A percentile compares a stretch with the other conserved stretches of the same genome.
Evolutionary conservation across 345 rosid genomes (phyloP).

Genomic region (Hibiscus syriacus): DNA sequence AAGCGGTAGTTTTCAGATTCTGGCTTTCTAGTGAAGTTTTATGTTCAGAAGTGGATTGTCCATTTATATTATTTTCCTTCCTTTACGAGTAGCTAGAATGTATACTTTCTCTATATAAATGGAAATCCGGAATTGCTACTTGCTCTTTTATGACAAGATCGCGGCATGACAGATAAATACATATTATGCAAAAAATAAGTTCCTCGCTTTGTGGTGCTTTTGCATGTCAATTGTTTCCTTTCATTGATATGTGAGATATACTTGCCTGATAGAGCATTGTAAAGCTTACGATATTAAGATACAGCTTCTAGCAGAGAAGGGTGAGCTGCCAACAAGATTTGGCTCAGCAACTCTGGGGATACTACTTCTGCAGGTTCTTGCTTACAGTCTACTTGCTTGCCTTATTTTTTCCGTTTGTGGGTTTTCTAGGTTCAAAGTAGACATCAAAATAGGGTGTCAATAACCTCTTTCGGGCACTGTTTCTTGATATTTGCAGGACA

Average conservation of each 20-base stretch:
- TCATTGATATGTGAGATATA: not conserved
- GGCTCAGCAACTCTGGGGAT: constrained; percentile 97
- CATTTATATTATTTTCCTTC: not conserved
- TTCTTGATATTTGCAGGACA: constrained; percentile 60
- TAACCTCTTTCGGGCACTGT: constrained; percentile 13
- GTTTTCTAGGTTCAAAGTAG: constrained; percentile 16
- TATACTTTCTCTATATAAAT: not conserved
- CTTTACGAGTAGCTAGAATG: not conserved
- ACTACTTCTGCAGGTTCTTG: constrained; percentile 85
- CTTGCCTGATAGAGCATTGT: constrained; percentile 3
- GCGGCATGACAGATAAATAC: not conserved
- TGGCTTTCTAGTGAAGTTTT: not conserved
- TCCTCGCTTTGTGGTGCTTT: not conserved
- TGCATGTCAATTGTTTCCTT: not conserved
- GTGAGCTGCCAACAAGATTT: constrained; percentile 96
- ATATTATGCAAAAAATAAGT: not conserved
- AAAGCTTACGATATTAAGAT: constrained; percentile 34
- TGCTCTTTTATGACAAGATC: not conserved
- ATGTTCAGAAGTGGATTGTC: not conserved
- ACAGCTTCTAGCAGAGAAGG: constrained; percentile 98
- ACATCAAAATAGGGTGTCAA: constrained; percentile 6
- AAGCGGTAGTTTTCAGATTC: not conserved
- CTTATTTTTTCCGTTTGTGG: not conserved
- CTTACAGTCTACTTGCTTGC: not conserved
- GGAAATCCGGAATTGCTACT: not conserved